Evolutionary conservation across 106 monocot genomes (phyloP).

Genomic region (Platanthera zijinensis): DNA sequence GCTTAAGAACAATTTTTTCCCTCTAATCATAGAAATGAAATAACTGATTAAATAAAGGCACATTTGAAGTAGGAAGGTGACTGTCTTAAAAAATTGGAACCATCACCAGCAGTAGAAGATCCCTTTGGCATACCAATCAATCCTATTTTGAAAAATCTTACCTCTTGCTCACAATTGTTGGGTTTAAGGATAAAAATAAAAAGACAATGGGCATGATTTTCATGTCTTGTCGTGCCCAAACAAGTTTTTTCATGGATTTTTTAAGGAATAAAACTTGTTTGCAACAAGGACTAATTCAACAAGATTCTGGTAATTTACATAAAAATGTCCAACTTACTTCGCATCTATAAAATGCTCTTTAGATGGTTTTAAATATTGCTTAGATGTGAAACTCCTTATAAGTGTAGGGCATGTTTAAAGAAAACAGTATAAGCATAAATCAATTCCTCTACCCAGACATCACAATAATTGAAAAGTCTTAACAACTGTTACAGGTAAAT

Average conservation of each 20-base stretch:
- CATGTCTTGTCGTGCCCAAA: neutral
- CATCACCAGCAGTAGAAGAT: neutral
- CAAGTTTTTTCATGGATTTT: neutral
- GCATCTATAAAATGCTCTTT: neutral
- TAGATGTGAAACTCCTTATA: too few species aligned
- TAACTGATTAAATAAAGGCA: neutral
- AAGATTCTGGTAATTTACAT: neutral
- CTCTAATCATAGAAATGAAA: neutral
- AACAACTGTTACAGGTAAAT: neutral
- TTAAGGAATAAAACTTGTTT: neutral
- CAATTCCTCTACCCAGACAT: neutral
- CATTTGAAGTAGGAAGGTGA: neutral
- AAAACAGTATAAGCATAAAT: neutral
- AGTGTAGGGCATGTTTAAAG: too few species aligned
- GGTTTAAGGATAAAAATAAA: neutral
- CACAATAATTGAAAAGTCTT: neutral
- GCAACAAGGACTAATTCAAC: neutral
- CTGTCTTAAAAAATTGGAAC: neutral
- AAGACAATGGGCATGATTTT: neutral
- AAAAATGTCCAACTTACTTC: neutral
- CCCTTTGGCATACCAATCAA: neutral
- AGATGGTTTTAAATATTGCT: too few species aligned
- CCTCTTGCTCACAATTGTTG: neutral
- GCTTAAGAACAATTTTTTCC: neutral
- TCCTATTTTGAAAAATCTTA: neutral